Conservation (phyloP, 306 rosid genomes). For the Cicer judaicum region DNA sequence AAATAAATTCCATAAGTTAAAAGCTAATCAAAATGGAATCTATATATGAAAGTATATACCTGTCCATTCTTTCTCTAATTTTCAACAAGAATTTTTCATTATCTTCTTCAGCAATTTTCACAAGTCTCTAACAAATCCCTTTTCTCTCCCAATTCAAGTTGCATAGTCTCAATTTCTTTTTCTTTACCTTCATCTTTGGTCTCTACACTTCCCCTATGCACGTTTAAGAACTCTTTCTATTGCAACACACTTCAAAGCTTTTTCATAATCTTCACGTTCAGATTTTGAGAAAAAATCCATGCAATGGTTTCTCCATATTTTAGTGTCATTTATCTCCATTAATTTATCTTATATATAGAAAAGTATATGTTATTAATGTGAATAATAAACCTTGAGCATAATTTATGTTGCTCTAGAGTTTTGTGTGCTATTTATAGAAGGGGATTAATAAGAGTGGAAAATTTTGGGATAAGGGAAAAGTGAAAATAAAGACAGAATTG, state of each 20-base stretch:
- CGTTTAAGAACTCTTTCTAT: slow-evolving; percentile 43
- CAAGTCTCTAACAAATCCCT: slow-evolving; percentile 64
- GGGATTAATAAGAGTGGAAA: background rate
- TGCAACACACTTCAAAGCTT: slow-evolving; percentile 48
- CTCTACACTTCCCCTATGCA: slow-evolving; percentile 47
- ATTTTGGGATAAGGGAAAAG: background rate
- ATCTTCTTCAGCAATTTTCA: slow-evolving; percentile 75
- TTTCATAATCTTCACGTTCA: slow-evolving; percentile 52
- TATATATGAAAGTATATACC: slow-evolving; percentile 44
- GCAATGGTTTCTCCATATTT: slow-evolving; percentile 39
- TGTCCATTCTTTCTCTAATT: slow-evolving; percentile 45
- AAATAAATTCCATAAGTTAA: too few relatives aligned
- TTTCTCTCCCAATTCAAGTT: slow-evolving; percentile 61
- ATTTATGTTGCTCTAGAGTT: too few relatives aligned
- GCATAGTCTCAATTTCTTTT: slow-evolving; percentile 57
- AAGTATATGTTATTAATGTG: background rate
- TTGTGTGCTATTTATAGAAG: background rate
- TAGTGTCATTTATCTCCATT: slow-evolving; percentile 41
- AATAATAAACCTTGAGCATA: too few relatives aligned
- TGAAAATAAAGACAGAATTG: background rate
- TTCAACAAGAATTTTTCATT: slow-evolving; percentile 47
- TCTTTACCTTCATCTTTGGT: slow-evolving; percentile 63
- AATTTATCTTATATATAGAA: slow-evolving; percentile 6
- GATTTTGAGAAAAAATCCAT: slow-evolving; percentile 49
- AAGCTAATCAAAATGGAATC: background rate